Evolutionary conservation across 257 asterid species (phyloP).

Genomic region (Solanum clarkiae): DNA sequence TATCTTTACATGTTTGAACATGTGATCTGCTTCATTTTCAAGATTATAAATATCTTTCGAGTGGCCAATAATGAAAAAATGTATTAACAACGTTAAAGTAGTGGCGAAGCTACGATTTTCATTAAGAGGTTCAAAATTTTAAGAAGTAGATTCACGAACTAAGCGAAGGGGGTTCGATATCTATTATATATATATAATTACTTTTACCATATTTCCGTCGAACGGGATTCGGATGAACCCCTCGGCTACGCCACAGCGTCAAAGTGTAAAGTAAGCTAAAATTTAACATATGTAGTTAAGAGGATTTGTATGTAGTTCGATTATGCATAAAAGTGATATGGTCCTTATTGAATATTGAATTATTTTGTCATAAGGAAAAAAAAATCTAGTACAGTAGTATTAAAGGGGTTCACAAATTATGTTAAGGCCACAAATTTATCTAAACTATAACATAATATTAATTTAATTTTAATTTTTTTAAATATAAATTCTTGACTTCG

Average conservation of each 20-base stretch:
- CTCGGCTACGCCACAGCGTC: no score
- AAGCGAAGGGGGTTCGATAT: no score
- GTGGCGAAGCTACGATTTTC: no score
- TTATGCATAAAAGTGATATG: not conserved
- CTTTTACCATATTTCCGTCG: no score
- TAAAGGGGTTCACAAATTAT: not conserved
- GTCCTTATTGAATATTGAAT: not conserved
- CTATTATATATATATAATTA: no score
- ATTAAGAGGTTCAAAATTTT: no score
- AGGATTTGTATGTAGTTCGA: not conserved
- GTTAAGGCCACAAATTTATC: not conserved
- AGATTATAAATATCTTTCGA: not conserved
- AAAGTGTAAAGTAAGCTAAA: not conserved
- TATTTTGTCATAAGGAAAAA: not conserved
- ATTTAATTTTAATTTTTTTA: not conserved
- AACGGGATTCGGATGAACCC: no score
- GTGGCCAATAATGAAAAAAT: not conserved
- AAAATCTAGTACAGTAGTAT: no score
- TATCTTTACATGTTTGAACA: not conserved
- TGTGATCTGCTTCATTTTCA: not conserved
- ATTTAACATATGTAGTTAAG: not conserved
- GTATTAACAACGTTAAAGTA: not conserved
- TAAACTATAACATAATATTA: not conserved
- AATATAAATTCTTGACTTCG: not conserved
- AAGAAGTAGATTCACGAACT: no score